Conservation (phyloP, 345 rosid species). For the Carallia brachiata region DNA sequence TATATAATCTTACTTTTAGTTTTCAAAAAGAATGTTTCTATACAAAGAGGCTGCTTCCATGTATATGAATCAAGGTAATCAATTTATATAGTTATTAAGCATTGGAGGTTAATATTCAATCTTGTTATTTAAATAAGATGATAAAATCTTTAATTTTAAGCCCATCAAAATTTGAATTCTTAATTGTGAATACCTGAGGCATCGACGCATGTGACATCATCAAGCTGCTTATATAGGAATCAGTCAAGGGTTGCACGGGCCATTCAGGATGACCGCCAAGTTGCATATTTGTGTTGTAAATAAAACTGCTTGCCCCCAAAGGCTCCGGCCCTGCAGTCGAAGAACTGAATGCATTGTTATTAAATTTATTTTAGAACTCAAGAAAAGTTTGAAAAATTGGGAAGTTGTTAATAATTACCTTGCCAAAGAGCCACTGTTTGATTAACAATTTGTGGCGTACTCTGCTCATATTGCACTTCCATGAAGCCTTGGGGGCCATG, state of each 20-base stretch:
- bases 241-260: not conserved
- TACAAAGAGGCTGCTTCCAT: too few species aligned
- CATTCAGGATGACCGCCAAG: not conserved
- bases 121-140: too few species aligned
- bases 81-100: too few species aligned
- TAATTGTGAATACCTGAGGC: not conserved
- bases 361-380: not conserved
- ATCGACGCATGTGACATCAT: not conserved
- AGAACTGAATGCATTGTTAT: not conserved
- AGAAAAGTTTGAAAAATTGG: not conserved
- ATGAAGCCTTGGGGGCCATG: not conserved
- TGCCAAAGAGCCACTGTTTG: not conserved
- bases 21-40: too few species aligned
- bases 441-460: not conserved
- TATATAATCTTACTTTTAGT: too few species aligned
- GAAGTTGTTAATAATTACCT: not conserved
- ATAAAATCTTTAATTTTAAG: too few species aligned
- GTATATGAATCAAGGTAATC: too few species aligned
- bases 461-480: not conserved
- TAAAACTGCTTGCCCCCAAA: not conserved
- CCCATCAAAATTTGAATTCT: too few species aligned
- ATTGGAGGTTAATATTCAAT: too few species aligned
- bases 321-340: conserved; percentile 11
- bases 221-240: conserved; percentile 15
- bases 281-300: not conserved